Conservation (phyloP, 163 green algal species). For the Picocystis sp. region DNA sequence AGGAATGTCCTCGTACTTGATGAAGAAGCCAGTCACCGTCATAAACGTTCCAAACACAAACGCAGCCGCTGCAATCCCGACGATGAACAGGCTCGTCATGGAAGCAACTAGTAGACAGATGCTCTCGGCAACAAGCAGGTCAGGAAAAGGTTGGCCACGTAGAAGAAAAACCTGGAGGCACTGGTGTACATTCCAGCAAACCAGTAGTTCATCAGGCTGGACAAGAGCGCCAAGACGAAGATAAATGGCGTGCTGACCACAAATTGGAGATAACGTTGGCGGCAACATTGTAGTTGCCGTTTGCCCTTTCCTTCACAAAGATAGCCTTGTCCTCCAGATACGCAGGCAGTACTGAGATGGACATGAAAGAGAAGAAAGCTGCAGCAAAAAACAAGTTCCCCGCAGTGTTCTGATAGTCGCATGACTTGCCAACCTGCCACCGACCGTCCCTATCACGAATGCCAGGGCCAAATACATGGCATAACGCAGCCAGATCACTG, state of each 20-base stretch:
- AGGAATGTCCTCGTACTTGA: slow-evolving; percentile 25
- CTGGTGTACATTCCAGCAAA: slow-evolving; percentile 30
- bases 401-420: slow-evolving; percentile 23
- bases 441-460: no score
- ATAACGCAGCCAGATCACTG: no score
- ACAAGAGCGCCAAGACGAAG: slow-evolving; percentile 38
- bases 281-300: slow-evolving; percentile 44
- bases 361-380: slow-evolving; percentile 37
- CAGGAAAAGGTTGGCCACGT: slow-evolving; percentile 44
- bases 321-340: slow-evolving; percentile 33
- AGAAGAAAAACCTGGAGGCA: slow-evolving; percentile 32
- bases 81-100: background rate
- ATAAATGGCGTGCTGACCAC: slow-evolving; percentile 43
- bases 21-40: slow-evolving; percentile 14
- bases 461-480: no score
- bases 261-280: slow-evolving; percentile 38
- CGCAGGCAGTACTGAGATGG: slow-evolving; percentile 41
- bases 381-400: slow-evolving; percentile 45
- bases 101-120: background rate
- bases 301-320: slow-evolving; percentile 45
- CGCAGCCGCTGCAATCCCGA: slow-evolving; percentile 35
- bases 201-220: slow-evolving; percentile 33
- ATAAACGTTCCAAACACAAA: slow-evolving; percentile 47
- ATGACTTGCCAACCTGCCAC: no score
- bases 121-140: slow-evolving; percentile 11